phyloP scores from a whole-genome alignment of 345 rosid genomes.

The Camelina hispida region DNA sequence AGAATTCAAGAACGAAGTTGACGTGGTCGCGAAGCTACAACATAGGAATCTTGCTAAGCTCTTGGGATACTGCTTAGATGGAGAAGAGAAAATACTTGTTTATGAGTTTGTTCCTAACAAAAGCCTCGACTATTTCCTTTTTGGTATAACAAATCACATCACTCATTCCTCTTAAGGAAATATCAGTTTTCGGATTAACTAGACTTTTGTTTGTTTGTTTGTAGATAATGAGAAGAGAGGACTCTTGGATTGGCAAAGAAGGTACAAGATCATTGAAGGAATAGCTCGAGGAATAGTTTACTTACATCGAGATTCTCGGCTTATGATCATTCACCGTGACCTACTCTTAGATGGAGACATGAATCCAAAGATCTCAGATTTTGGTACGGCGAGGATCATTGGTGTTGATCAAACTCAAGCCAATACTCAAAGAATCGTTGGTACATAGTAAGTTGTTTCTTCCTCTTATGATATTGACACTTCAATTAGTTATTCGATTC shows the following conservation, averaged over 20 bases:
- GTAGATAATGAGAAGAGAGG: slow-evolving; percentile 44
- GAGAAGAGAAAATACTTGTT: slow-evolving; percentile 54
- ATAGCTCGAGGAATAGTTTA: slow-evolving; percentile 65
- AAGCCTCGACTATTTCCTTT: slow-evolving; percentile 55
- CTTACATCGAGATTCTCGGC: slow-evolving; percentile 59
- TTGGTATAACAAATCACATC: slow-evolving; percentile 42
- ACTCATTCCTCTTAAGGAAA: slow-evolving; percentile 8
- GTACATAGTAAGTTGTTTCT: slow-evolving; percentile 49
- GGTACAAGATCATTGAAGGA: slow-evolving; percentile 56
- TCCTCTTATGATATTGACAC: neutral
- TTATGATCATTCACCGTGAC: slow-evolving; percentile 60
- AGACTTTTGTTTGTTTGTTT: neutral
- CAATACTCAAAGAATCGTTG: slow-evolving; percentile 44
- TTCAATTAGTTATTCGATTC: neutral
- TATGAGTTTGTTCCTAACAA: slow-evolving; percentile 58
- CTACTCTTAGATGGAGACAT: slow-evolving; percentile 48
- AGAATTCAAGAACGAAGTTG: slow-evolving; percentile 62
- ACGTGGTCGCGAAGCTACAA: slow-evolving; percentile 53
- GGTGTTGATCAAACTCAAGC: slow-evolving; percentile 49
- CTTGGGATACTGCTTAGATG: slow-evolving; percentile 56
- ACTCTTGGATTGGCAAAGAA: slow-evolving; percentile 53
- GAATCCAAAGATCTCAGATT: slow-evolving; percentile 54
- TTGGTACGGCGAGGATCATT: slow-evolving; percentile 54
- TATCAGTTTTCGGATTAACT: neutral
- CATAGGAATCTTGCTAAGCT: slow-evolving; percentile 60